A percentile compares a stretch with the other conserved stretches of the same genome.
Conservation (phyloP, 768 basidiomycete species). For the Trichaptum fuscoviolaceum region DNA sequence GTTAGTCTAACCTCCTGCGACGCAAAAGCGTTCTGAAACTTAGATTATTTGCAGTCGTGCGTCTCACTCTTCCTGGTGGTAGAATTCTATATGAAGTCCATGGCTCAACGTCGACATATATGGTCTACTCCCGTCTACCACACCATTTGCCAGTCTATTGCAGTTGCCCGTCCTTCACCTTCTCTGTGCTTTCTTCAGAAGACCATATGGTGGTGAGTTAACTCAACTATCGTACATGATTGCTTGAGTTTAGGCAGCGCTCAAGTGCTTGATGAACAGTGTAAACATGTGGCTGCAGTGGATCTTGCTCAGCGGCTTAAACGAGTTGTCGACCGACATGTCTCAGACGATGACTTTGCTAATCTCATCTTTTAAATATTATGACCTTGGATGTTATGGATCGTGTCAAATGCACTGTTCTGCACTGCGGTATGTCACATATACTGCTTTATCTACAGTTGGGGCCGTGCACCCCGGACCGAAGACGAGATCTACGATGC, state of each 20-base stretch:
- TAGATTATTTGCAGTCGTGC: slow-evolving; percentile 44
- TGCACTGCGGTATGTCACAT: too few relatives aligned
- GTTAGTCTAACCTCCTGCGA: slow-evolving; percentile 30
- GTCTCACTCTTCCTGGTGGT: slow-evolving; percentile 52
- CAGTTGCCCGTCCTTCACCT: slow-evolving; percentile 69
- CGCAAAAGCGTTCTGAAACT: neutral
- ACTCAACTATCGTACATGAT: neutral
- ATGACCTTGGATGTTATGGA: too few relatives aligned
- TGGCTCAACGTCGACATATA: slow-evolving; percentile 59
- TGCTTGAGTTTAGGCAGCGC: too few relatives aligned
- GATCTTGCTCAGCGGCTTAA: slow-evolving; percentile 49
- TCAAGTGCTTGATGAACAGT: slow-evolving; percentile 35
- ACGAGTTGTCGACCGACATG: neutral
- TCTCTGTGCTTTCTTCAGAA: slow-evolving; percentile 53
- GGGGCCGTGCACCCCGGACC: too few relatives aligned
- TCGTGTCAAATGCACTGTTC: too few relatives aligned
- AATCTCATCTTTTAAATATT: neutral
- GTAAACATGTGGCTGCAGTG: slow-evolving; percentile 74
- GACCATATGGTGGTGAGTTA: slow-evolving; percentile 58
- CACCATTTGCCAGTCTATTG: slow-evolving; percentile 48
- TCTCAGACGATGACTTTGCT: neutral
- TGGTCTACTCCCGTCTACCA: slow-evolving; percentile 46
- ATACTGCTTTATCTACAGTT: too few relatives aligned
- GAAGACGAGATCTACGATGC: too few relatives aligned
- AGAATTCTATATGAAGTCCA: slow-evolving; percentile 60